phyloP scores from a whole-genome alignment of 75 land plant species.

The Gnetum montanum region DNA sequence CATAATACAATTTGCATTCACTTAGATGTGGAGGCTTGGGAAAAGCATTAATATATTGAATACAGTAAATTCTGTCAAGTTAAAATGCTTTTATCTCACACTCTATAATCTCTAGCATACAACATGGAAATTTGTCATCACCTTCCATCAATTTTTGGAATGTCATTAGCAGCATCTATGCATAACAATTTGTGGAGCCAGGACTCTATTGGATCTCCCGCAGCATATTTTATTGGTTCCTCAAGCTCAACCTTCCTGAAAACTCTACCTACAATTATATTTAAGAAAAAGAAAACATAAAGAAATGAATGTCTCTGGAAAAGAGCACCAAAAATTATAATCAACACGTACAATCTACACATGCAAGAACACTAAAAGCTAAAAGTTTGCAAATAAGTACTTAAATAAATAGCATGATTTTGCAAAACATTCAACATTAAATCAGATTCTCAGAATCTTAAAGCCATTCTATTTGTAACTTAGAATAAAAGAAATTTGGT shows the following conservation, averaged over 20 bases:
- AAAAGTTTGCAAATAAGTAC: neutral
- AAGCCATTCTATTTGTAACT: neutral
- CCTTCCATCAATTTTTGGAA: slow-evolving; percentile 69
- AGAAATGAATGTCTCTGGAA: neutral
- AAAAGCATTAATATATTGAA: slow-evolving; percentile 17
- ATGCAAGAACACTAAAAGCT: neutral
- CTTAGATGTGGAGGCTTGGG: slow-evolving; percentile 61
- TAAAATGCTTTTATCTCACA: slow-evolving; percentile 27
- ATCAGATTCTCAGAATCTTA: neutral
- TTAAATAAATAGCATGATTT: too few species aligned
- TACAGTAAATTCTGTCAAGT: neutral
- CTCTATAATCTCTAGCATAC: slow-evolving; percentile 73
- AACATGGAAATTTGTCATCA: slow-evolving; percentile 2
- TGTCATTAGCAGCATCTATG: slow-evolving; percentile 77
- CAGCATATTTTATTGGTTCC: slow-evolving; percentile 81
- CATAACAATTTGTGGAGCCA: slow-evolving; percentile 91
- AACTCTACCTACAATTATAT: slow-evolving; percentile 40
- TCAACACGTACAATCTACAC: neutral
- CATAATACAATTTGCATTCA: slow-evolving; percentile 85
- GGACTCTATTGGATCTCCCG: slow-evolving; percentile 85
- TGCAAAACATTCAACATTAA: neutral
- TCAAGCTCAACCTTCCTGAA: slow-evolving; percentile 71
- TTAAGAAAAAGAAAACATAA: neutral
- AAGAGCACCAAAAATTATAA: too few species aligned
- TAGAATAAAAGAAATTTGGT: too few species aligned